phyloP scores from a whole-genome alignment of 1,284 basidiomycete species.

The Puccinia horiana region DNA sequence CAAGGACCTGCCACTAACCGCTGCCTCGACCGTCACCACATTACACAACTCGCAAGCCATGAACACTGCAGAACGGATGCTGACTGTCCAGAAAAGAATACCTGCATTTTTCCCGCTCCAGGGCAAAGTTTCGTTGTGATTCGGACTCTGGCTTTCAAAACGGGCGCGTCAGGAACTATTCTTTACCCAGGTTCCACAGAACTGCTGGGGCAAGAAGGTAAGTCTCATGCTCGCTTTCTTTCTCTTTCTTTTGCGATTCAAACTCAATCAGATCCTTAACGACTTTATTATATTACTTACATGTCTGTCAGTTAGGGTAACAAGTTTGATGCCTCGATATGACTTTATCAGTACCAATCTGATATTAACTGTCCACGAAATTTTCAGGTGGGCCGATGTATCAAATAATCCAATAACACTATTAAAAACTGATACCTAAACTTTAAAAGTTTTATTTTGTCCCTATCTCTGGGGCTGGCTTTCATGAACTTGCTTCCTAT shows the following conservation, averaged over 20 bases:
- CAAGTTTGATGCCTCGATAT: slow-evolving; percentile 13
- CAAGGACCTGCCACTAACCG: not conserved
- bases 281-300: not conserved
- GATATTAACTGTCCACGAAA: slow-evolving; percentile 23
- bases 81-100: not conserved
- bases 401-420: not conserved
- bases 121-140: slow-evolving; percentile 3
- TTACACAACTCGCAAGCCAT: not conserved
- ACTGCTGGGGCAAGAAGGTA: slow-evolving; percentile 10
- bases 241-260: not conserved
- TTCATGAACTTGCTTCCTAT: slow-evolving; percentile 38
- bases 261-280: not conserved
- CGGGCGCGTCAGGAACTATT: slow-evolving; percentile 1
- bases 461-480: slow-evolving; percentile 34
- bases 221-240: not conserved
- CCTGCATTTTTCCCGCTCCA: not conserved
- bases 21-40: not conserved
- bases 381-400: slow-evolving; percentile 25
- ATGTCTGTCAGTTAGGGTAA: slow-evolving; percentile 2
- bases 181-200: not conserved
- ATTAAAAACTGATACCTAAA: not conserved
- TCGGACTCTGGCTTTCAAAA: not conserved
- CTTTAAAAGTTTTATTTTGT: slow-evolving; percentile 21
- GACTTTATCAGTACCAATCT: slow-evolving; percentile 11
- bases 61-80: not conserved